Conservation (phyloP, 164 flowering plant genomes). For the Liriodendron chinense region DNA sequence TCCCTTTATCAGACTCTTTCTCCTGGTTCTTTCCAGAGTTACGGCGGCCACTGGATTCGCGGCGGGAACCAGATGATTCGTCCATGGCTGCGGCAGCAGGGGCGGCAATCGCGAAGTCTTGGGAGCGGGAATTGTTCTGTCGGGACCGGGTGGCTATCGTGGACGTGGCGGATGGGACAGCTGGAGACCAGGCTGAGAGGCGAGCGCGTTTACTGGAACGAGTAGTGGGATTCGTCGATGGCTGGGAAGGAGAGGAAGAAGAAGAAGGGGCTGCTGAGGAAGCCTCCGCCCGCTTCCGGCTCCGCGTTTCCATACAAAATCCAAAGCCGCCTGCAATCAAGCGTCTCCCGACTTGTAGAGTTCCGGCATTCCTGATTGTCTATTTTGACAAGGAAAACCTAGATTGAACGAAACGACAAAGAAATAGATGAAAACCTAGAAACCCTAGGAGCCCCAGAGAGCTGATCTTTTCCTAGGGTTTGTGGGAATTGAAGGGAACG, state of each 20-base stretch:
- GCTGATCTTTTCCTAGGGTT: neutral
- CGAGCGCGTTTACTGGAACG: conserved; percentile 74
- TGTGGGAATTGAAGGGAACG: neutral
- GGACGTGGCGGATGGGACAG: neutral
- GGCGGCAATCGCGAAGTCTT: neutral
- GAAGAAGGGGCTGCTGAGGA: conserved; percentile 91
- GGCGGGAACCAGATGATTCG: conserved; percentile 16
- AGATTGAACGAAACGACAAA: neutral
- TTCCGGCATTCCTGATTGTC: neutral
- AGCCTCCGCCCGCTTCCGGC: conserved; percentile 99
- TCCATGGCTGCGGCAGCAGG: conserved; percentile 41
- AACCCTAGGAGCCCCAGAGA: neutral
- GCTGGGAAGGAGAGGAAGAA: conserved; percentile 3
- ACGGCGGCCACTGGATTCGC: conserved; percentile 36
- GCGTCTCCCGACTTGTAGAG: neutral
- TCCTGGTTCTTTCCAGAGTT: conserved; percentile 14
- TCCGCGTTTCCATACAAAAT: conserved; percentile 99
- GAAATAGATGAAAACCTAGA: neutral
- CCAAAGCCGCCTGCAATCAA: conserved; percentile 3
- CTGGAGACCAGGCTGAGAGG: conserved; percentile 33
- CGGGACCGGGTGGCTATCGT: conserved; percentile 62
- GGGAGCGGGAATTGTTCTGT: neutral
- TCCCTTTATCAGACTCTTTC: conserved; percentile 22
- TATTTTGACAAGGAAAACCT: neutral
- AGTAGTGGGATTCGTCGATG: conserved; percentile 39